Percentiles rank a stretch among this genome's conserved stretches.
Conservation (phyloP, 2,329 filamentous ascomycete genomes). For the Pseudocercospora crystallina region DNA sequence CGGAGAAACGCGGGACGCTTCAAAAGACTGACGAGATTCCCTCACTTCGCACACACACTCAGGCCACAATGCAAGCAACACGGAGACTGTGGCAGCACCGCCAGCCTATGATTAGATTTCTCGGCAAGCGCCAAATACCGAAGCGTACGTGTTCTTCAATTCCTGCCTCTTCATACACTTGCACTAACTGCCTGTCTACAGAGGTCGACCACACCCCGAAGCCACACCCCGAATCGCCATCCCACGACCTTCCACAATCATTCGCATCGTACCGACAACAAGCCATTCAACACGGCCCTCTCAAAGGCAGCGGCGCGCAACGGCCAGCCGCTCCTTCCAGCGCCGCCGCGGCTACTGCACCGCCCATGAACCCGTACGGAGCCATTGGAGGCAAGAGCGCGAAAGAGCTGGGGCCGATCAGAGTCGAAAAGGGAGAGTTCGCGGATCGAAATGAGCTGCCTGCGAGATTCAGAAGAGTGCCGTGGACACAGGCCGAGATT, state of each 20-base stretch:
- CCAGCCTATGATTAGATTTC: conserved; percentile 53
- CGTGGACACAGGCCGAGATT: conserved; percentile 80
- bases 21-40: not conserved
- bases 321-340: conserved; percentile 13
- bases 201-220: conserved; percentile 73
- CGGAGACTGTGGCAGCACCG: conserved; percentile 47
- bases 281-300: conserved; percentile 74
- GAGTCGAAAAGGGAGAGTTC: conserved; percentile 69
- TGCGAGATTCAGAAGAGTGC: conserved; percentile 72
- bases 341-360: conserved; percentile 14
- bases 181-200: conserved; percentile 37
- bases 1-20: too few species aligned
- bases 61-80: conserved; percentile 45
- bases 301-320: conserved; percentile 40
- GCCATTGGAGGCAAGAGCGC: conserved; percentile 64
- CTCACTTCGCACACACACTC: conserved; percentile 3
- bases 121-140: conserved; percentile 50
- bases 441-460: conserved; percentile 92
- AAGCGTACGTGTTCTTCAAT: conserved; percentile 37
- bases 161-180: not conserved
- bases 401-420: conserved; percentile 68
- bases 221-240: conserved; percentile 71
- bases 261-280: conserved; percentile 78
- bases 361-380: conserved; percentile 31
- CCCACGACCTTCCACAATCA: conserved; percentile 62